Evolutionary conservation across 1,284 basidiomycete genomes (phyloP).

Genomic region (Entoloma clypeatum): DNA sequence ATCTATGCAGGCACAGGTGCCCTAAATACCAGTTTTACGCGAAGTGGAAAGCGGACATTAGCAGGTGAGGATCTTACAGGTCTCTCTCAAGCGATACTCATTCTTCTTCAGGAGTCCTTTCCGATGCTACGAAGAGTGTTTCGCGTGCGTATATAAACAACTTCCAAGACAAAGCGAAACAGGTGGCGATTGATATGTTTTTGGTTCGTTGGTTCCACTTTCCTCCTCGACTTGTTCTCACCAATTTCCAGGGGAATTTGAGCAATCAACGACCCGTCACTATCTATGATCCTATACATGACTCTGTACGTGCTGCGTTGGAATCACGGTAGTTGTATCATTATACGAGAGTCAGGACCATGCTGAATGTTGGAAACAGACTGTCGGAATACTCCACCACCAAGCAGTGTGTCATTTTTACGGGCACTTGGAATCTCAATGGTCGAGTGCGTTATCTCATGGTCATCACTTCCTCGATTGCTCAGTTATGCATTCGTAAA

Average conservation of each 20-base stretch:
- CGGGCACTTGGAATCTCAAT: slow-evolving; percentile 96
- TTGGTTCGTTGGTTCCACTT: slow-evolving; percentile 50
- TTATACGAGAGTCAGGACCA: slow-evolving; percentile 7
- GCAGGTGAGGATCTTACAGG: slow-evolving; percentile 48
- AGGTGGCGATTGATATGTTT: slow-evolving; percentile 93
- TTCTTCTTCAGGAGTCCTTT: slow-evolving; percentile 63
- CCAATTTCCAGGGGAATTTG: slow-evolving; percentile 73
- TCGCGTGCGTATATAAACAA: slow-evolving; percentile 96
- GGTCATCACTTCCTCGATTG: background rate
- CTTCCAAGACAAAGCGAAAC: slow-evolving; percentile 95
- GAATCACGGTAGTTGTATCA: slow-evolving; percentile 49
- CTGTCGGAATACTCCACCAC: slow-evolving; percentile 83
- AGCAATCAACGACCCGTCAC: slow-evolving; percentile 84
- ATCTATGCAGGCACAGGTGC: slow-evolving; percentile 98
- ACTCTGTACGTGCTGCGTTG: slow-evolving; percentile 73
- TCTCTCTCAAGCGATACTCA: background rate
- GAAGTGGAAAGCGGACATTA: slow-evolving; percentile 90
- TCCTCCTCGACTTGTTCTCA: slow-evolving; percentile 1
- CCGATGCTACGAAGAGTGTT: slow-evolving; percentile 96
- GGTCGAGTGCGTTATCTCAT: slow-evolving; percentile 58
- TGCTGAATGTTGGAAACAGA: slow-evolving; percentile 35
- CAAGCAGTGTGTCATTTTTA: slow-evolving; percentile 71
- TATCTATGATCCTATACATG: slow-evolving; percentile 93
- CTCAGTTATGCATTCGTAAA: slow-evolving; percentile 8
- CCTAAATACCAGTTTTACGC: slow-evolving; percentile 92